phyloP scores from a whole-genome alignment of 2,329 filamentous ascomycete species.

The Phialophora tarda region DNA sequence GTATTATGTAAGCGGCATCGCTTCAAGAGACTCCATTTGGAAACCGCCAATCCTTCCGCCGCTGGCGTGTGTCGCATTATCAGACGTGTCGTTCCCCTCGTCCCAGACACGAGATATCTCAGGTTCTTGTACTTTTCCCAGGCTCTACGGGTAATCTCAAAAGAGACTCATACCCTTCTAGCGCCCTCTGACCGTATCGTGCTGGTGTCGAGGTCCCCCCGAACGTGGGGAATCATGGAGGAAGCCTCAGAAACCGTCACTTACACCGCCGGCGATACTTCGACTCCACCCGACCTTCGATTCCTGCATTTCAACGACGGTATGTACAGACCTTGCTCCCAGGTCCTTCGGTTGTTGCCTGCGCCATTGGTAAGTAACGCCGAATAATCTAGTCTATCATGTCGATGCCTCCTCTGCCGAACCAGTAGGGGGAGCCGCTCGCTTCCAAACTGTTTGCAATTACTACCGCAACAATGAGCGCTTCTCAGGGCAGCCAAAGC shows the following conservation, averaged over 20 bases:
- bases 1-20: constrained; percentile 18
- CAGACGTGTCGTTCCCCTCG: background rate
- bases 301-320: constrained; percentile 85
- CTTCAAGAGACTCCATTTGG: constrained; percentile 9
- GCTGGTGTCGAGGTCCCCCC: background rate
- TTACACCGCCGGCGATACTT: constrained; percentile 47
- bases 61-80: background rate
- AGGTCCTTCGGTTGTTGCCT: background rate
- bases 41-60: constrained; percentile 16
- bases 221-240: constrained; percentile 25
- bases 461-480: constrained; percentile 70
- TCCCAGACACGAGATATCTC: background rate
- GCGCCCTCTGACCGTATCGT: background rate
- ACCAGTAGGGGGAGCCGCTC: constrained; percentile 78
- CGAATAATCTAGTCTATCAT: constrained; percentile 71
- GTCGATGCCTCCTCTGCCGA: constrained; percentile 60
- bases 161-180: background rate
- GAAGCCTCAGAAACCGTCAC: constrained; percentile 30
- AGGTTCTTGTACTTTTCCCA: background rate
- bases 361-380: constrained; percentile 7
- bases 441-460: constrained; percentile 79
- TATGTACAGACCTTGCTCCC: constrained; percentile 12
- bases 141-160: background rate
- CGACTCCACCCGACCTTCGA: constrained; percentile 71
- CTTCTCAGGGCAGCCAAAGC: constrained; percentile 67